Percentiles rank a stretch among this genome's conserved stretches.
phyloP scores from a whole-genome alignment of 192 early-diverging fungal genomes.

The Phlyctochytrium arcticum region DNA sequence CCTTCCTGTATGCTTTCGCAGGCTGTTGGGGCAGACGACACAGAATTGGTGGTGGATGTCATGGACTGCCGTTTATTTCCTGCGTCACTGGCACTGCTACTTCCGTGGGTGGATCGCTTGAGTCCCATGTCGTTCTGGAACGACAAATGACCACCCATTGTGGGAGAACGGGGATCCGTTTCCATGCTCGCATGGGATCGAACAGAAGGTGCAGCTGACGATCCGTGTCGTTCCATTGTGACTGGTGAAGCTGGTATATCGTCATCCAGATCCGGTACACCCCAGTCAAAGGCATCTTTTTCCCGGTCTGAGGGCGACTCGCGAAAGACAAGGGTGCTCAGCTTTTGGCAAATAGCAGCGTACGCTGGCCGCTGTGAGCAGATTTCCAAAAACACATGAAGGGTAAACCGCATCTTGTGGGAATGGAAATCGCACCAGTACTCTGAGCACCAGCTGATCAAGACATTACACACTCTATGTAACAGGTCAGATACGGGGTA shows the following conservation, averaged over 20 bases:
- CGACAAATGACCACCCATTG: too few species aligned
- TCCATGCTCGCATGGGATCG: neutral
- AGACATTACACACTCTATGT: constrained; percentile 41
- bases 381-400: constrained; percentile 37
- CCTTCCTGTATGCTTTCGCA: neutral
- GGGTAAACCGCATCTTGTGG: constrained; percentile 40
- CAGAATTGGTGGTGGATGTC: neutral
- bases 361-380: constrained; percentile 22
- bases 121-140: neutral
- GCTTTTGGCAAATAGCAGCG: constrained; percentile 26
- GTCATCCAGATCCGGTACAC: constrained; percentile 25
- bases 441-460: constrained; percentile 31
- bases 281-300: constrained; percentile 27
- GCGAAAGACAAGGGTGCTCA: constrained; percentile 21
- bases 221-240: neutral
- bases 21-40: neutral
- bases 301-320: constrained; percentile 22
- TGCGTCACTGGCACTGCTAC: neutral
- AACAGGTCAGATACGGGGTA: neutral
- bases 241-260: constrained; percentile 11
- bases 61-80: constrained; percentile 6
- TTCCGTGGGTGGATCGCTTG: neutral
- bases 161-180: neutral
- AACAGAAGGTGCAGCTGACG: neutral
- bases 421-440: constrained; percentile 42